phyloP scores from a whole-genome alignment of 1,139 yeast genomes.

The Pichia sp. region DNA sequence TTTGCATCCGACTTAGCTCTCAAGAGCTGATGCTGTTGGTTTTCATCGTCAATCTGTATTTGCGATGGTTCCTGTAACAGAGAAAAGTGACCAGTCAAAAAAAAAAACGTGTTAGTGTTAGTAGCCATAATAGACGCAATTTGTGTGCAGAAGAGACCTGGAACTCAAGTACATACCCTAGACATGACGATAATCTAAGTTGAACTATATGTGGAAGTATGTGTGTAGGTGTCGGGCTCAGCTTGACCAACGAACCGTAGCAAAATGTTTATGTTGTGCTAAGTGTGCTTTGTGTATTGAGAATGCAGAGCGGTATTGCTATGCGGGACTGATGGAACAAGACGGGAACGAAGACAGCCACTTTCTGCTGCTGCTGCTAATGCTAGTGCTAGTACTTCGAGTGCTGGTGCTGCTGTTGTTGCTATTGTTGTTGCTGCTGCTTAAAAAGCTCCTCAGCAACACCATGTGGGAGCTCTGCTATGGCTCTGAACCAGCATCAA shows the following conservation, averaged over 20 bases:
- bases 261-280: background rate
- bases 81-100: background rate
- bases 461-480: background rate
- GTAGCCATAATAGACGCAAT: background rate
- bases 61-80: conserved; percentile 20
- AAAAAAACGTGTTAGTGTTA: background rate
- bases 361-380: background rate
- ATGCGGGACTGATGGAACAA: background rate
- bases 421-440: background rate
- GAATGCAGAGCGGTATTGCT: background rate
- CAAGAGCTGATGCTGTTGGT: conserved; percentile 12
- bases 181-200: background rate
- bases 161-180: background rate
- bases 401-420: background rate
- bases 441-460: background rate
- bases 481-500: background rate
- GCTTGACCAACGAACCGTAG: background rate
- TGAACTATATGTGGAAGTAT: background rate
- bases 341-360: background rate
- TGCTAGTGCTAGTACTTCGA: no score
- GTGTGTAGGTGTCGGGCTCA: background rate
- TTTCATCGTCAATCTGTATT: conserved; percentile 30
- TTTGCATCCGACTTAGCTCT: conserved; percentile 5
- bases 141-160: background rate
- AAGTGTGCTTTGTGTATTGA: background rate